These are phyloP conservation scores for Hebeloma cylindrosporum DNA, from an alignment of 768 basidiomycete species.

Conservation along the genomic window DNA sequence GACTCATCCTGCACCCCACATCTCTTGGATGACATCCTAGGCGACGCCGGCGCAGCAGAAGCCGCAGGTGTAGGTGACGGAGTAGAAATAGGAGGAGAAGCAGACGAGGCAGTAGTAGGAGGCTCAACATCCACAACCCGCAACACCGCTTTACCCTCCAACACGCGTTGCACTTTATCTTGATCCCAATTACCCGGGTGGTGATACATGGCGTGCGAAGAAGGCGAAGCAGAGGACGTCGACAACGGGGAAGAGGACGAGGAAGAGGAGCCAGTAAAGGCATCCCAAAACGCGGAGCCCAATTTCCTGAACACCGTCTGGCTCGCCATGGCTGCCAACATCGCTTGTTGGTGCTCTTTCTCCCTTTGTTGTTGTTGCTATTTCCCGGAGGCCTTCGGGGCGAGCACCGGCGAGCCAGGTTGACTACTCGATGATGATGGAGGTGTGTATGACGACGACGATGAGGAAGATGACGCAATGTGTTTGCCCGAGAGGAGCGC, in stretches of 20 bases:
- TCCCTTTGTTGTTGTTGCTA: slow-evolving; percentile 21
- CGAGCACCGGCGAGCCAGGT: slow-evolving; percentile 41
- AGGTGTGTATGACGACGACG: slow-evolving; percentile 38
- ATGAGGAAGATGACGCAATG: slow-evolving; percentile 16
- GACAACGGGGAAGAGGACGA: slow-evolving; percentile 24
- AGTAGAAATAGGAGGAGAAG: slow-evolving; percentile 9
- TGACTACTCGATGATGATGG: too few species aligned
- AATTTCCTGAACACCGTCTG: slow-evolving; percentile 75
- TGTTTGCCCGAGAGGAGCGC: slow-evolving; percentile 51
- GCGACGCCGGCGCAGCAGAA: slow-evolving; percentile 9
- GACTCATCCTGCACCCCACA: slow-evolving; percentile 15
- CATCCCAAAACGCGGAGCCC: slow-evolving; percentile 84
- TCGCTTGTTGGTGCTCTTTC: slow-evolving; percentile 38
- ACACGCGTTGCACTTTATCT: slow-evolving; percentile 77
- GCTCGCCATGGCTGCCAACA: slow-evolving; percentile 73
- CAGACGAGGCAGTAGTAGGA: slow-evolving; percentile 15
- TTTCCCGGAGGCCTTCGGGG: slow-evolving; percentile 26
- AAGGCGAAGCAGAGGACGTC: slow-evolving; percentile 19
- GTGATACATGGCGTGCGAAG: slow-evolving; percentile 8
- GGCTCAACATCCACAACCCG: slow-evolving; percentile 76
- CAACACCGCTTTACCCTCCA: slow-evolving; percentile 82
- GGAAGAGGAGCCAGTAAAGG: slow-evolving; percentile 66
- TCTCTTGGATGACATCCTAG: background rate
- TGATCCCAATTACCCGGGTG: slow-evolving; percentile 54
- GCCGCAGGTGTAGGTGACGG: slow-evolving; percentile 14